phyloP scores from a whole-genome alignment of 2,329 filamentous ascomycete species.

The Hymenoscyphus occultus region DNA sequence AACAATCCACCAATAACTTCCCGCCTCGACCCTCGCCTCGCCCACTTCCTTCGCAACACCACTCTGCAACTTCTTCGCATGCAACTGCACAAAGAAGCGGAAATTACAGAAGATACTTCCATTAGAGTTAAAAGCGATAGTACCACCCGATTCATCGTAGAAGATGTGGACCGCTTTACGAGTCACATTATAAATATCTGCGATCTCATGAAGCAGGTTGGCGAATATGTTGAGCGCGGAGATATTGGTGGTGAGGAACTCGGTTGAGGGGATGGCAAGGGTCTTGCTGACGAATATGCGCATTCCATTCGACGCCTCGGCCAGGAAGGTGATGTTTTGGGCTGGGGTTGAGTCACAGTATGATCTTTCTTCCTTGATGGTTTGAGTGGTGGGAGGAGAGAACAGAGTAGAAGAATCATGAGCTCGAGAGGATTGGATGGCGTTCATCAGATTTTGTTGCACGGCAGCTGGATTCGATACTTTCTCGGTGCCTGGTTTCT shows the following conservation, averaged over 20 bases:
- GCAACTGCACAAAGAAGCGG: slow-evolving; percentile 78
- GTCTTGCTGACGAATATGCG: slow-evolving; percentile 67
- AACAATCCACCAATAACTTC: slow-evolving; percentile 93
- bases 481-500: slow-evolving; percentile 34
- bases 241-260: slow-evolving; percentile 62
- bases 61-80: slow-evolving; percentile 50
- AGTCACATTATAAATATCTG: slow-evolving; percentile 68
- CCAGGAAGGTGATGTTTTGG: slow-evolving; percentile 69
- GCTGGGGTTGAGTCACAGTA: slow-evolving; percentile 80
- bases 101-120: slow-evolving; percentile 94
- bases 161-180: slow-evolving; percentile 76
- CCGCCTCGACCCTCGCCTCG: slow-evolving; percentile 62
- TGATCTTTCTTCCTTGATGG: slow-evolving; percentile 76
- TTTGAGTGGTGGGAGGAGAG: slow-evolving; percentile 65
- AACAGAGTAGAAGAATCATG: slow-evolving; percentile 74
- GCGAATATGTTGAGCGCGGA: slow-evolving; percentile 67
- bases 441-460: slow-evolving; percentile 71
- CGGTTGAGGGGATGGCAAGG: slow-evolving; percentile 45
- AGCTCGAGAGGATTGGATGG: slow-evolving; percentile 73
- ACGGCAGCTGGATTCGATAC: slow-evolving; percentile 60
- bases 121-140: slow-evolving; percentile 87
- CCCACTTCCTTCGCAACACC: slow-evolving; percentile 28
- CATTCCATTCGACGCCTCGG: slow-evolving; percentile 68
- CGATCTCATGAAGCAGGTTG: slow-evolving; percentile 64
- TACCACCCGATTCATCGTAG: slow-evolving; percentile 73